phyloP scores from a whole-genome alignment of 148 eudicot genomes.

The Vaccinium macrocarpon region DNA sequence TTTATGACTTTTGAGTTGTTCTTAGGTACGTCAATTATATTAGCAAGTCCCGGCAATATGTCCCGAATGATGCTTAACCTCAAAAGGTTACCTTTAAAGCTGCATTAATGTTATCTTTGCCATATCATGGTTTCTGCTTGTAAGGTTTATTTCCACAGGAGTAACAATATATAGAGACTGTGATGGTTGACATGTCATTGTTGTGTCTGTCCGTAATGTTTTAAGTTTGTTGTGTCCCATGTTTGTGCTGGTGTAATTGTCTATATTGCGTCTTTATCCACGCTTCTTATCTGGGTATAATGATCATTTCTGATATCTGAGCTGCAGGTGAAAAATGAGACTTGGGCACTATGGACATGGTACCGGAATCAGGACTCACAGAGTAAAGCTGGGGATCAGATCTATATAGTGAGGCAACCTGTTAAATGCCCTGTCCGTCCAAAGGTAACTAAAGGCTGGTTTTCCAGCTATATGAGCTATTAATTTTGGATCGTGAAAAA shows the following conservation, averaged over 20 bases:
- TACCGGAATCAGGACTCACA: conserved; percentile 85
- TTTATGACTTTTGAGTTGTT: neutral
- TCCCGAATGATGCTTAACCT: neutral
- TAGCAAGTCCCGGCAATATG: neutral
- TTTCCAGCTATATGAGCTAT: conserved; percentile 12
- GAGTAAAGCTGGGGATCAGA: conserved; percentile 71
- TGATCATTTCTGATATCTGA: neutral
- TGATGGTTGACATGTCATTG: neutral
- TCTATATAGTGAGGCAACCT: conserved; percentile 90
- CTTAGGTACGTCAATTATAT: neutral
- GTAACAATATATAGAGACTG: too few species aligned
- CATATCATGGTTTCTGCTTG: neutral
- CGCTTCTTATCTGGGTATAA: neutral
- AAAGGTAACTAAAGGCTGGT: conserved; percentile 25
- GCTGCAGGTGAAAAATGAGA: conserved; percentile 84
- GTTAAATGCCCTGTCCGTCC: conserved; percentile 41
- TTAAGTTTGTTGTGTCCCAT: neutral
- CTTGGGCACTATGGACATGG: conserved; percentile 98
- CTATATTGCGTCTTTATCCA: neutral
- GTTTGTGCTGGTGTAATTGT: neutral
- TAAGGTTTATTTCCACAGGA: neutral
- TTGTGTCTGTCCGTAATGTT: neutral
- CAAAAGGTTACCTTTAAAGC: neutral
- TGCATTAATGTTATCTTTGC: neutral
- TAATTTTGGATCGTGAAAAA: neutral